Evolutionary conservation across 441 rosid species (phyloP), one percentile per base, ranked within the genome.

Genomic region (Capsella rubella): DNA sequence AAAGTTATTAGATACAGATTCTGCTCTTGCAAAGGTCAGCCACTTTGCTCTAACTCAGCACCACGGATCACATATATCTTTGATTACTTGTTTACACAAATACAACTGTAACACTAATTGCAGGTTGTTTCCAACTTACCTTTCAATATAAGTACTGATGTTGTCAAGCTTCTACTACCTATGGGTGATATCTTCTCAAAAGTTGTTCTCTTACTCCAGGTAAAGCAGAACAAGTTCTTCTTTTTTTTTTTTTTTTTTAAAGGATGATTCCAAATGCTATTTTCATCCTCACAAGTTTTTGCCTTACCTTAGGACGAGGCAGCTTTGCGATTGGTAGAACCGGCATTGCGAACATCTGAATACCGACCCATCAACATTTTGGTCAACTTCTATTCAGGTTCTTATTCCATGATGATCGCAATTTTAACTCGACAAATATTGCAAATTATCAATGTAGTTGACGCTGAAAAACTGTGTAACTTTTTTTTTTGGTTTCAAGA

Each of bases 141-240:
- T 51, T 94, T 92, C 64, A 91, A 91, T 80, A 86, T 92, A 64
- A 92, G 91, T 80, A 94, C 87, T 25, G 97, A 94, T 74, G 87
- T 94, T 28, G 81, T 92, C 67, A 92, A 87, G 80, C 87, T 73
- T 72, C 86, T 92, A 77, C 95, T 94, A 82, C 97, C 99, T 3
- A 84, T 92, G 97, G 94, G 99, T 72, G 97, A 88, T 81, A 86
- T 90, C 59, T 89, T 90, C 81, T 90, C 97, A 4, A 85, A 92
- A 82, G 92, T 94, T 60, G 89, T 89, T 79, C 97, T 94, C 80
- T 82, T 94, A 74, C 94, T 94, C 62, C 99, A 94, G 95, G 97
- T 92, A 45, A 55, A 80, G 49, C 59, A 65, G 16, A 14, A 7
- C 21, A 6, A 43, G 12, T 11, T 58, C 8, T 54, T 49, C 73